Evolutionary conservation across 1,284 basidiomycete species (phyloP).

Genomic region (Ustilago nuda): DNA sequence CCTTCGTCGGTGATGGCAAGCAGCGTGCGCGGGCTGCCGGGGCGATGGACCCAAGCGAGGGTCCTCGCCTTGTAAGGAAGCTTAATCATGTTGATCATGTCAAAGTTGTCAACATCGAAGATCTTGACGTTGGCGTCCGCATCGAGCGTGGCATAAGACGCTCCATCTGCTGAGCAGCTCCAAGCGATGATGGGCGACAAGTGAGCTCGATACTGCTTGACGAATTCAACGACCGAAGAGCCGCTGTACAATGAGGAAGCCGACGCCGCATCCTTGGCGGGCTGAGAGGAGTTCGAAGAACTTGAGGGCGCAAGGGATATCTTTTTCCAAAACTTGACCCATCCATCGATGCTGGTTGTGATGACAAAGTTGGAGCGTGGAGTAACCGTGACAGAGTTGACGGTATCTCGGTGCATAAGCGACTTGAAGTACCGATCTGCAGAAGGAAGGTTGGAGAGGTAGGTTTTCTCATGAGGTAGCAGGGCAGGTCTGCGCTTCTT

Average conservation of each 20-base stretch:
- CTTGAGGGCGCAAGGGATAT: conserved; percentile 81
- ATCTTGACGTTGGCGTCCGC: conserved; percentile 78
- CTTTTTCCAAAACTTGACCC: conserved; percentile 99
- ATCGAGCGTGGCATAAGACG: conserved; percentile 81
- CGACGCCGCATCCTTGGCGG: neutral
- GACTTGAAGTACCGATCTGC: conserved; percentile 95
- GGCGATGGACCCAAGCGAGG: conserved; percentile 82
- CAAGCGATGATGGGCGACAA: conserved; percentile 82
- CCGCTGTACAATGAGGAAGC: conserved; percentile 25
- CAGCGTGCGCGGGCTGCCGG: conserved; percentile 86
- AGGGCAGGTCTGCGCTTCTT: conserved; percentile 36
- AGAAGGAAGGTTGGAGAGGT: conserved; percentile 89
- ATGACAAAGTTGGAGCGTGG: conserved; percentile 78
- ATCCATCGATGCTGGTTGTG: conserved; percentile 93
- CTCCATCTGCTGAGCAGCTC: conserved; percentile 90
- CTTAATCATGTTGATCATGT: conserved; percentile 99
- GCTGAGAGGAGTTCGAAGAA: conserved; percentile 76
- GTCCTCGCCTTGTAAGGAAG: conserved; percentile 70
- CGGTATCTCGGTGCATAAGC: conserved; percentile 95
- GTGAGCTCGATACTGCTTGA: conserved; percentile 79
- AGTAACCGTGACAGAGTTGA: conserved; percentile 80
- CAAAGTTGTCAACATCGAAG: conserved; percentile 97
- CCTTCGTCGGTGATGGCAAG: conserved; percentile 87
- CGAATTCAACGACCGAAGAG: conserved; percentile 68
- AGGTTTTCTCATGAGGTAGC: conserved; percentile 82